A percentile compares a stretch with the other conserved stretches of the same genome.
Evolutionary conservation across 768 basidiomycete species (phyloP).

Genomic region (Leccinum disarticulatum): DNA sequence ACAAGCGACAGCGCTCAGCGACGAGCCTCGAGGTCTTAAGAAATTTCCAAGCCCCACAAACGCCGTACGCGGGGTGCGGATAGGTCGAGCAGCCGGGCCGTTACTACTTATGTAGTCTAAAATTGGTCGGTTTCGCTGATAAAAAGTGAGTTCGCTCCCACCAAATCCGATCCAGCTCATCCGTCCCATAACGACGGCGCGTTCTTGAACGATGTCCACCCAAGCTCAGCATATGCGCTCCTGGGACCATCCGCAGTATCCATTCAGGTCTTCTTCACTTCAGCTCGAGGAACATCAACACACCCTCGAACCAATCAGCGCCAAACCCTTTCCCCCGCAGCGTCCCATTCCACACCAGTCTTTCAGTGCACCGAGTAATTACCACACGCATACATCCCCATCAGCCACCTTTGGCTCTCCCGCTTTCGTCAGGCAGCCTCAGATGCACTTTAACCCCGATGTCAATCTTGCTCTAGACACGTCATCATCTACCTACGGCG

Average conservation of each 20-base stretch:
- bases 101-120: not conserved
- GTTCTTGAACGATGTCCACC: constrained; percentile 21
- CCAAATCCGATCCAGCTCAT: not conserved
- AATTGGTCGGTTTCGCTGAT: not conserved
- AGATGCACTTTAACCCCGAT: constrained; percentile 12
- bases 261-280: constrained; percentile 15
- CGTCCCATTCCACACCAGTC: constrained; percentile 7
- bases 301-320: constrained; percentile 12
- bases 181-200: not conserved
- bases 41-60: not conserved
- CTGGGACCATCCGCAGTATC: constrained; percentile 22
- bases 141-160: constrained; percentile 6
- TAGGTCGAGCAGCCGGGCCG: constrained; percentile 13
- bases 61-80: constrained; percentile 1
- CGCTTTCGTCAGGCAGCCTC: constrained; percentile 9
- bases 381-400: constrained; percentile 14
- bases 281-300: constrained; percentile 32
- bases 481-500: constrained; percentile 13
- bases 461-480: constrained; percentile 13
- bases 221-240: constrained; percentile 15
- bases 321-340: constrained; percentile 14
- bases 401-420: constrained; percentile 14
- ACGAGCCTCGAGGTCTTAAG: not conserved
- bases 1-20: not conserved
- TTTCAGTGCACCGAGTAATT: constrained; percentile 7